phyloP scores from a whole-genome alignment of 2,329 filamentous ascomycete genomes.

The Sporothrix pallida region DNA sequence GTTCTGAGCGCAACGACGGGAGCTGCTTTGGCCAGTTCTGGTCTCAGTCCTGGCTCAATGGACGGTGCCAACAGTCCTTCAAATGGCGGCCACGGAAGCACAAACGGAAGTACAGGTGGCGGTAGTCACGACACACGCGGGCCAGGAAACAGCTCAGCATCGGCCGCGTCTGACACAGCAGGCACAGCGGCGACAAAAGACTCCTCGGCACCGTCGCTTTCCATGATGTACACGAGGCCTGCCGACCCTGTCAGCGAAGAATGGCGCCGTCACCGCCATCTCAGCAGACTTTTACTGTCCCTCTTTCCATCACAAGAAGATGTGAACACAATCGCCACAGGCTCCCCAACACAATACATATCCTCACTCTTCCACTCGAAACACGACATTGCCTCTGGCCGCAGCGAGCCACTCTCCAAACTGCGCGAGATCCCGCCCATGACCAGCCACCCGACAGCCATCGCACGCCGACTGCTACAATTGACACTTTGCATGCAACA shows the following conservation, averaged over 20 bases:
- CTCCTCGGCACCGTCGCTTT: background rate
- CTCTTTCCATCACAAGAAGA: constrained; percentile 47
- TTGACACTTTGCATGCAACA: constrained; percentile 55
- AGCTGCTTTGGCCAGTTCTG: background rate
- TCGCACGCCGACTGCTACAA: constrained; percentile 56
- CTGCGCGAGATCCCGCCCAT: constrained; percentile 44
- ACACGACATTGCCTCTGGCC: constrained; percentile 45
- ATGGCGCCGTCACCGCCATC: constrained; percentile 43
- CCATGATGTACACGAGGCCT: background rate
- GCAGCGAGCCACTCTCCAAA: constrained; percentile 38
- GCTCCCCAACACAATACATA: constrained; percentile 42
- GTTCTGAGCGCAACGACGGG: background rate
- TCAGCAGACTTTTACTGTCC: constrained; percentile 44
- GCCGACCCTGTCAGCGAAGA: constrained; percentile 5
- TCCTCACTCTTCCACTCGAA: constrained; percentile 43
- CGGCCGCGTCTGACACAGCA: background rate
- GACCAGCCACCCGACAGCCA: constrained; percentile 53
- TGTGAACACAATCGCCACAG: constrained; percentile 43
- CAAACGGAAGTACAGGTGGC: background rate
- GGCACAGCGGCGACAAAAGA: background rate
- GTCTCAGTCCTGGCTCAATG: constrained; percentile 15
- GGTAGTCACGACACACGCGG: background rate
- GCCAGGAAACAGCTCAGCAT: background rate
- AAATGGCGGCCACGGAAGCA: constrained; percentile 12
- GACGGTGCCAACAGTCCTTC: constrained; percentile 35